These are phyloP conservation scores for Penicillium cataractarum DNA, from an alignment of 495 filamentous ascomycete species.

Conservation along the genomic window DNA sequence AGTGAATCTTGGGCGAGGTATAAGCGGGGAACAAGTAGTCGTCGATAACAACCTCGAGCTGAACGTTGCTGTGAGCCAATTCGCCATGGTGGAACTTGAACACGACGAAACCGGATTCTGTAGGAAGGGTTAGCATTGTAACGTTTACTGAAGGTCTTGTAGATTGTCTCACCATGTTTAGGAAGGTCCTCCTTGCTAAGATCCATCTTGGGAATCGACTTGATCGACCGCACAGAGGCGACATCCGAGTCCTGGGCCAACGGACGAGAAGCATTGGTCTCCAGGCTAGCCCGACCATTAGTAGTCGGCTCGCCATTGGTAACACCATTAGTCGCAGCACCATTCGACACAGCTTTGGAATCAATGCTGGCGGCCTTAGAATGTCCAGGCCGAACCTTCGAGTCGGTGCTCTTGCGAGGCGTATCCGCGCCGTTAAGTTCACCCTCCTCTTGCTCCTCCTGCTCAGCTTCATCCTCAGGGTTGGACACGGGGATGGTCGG, in stretches of 20 bases:
- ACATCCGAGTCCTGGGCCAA: conserved; percentile 40
- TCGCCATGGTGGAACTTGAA: conserved; percentile 92
- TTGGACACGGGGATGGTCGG: conserved; percentile 85
- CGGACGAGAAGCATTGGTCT: conserved; percentile 37
- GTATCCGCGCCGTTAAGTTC: conserved; percentile 19
- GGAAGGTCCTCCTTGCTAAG: conserved; percentile 78
- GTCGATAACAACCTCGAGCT: conserved; percentile 90
- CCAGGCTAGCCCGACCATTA: conserved; percentile 43
- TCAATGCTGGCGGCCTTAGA: conserved; percentile 37
- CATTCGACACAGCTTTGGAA: conserved; percentile 29
- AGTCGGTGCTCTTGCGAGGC: conserved; percentile 43
- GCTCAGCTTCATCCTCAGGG: conserved; percentile 85
- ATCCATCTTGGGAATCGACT: conserved; percentile 72
- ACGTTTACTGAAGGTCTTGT: background rate
- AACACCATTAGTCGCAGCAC: conserved; percentile 25
- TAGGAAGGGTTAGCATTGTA: conserved; percentile 27
- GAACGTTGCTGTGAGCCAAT: conserved; percentile 71
- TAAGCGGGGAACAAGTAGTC: conserved; percentile 93
- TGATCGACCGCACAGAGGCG: conserved; percentile 42
- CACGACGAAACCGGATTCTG: conserved; percentile 88
- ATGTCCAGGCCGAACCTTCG: conserved; percentile 32
- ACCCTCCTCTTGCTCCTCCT: conserved; percentile 51
- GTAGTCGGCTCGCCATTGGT: conserved; percentile 35
- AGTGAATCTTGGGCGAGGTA: conserved; percentile 70
- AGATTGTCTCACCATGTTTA: conserved; percentile 62